These are phyloP conservation scores for Chalciporus chontae DNA, from an alignment of 768 basidiomycete species.

Conservation along the genomic window DNA sequence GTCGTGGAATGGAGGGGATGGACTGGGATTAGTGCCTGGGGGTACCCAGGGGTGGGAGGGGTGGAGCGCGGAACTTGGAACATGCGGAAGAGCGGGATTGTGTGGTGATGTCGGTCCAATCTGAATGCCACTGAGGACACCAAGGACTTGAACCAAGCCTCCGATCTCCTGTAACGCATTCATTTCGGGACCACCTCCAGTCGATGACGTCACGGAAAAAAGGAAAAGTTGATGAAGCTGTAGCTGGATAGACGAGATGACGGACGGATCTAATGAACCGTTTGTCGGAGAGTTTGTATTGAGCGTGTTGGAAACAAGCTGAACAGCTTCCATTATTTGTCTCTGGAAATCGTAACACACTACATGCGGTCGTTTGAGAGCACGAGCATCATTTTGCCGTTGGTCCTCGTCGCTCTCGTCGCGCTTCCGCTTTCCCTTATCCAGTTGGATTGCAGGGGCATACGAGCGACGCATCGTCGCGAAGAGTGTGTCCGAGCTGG, in stretches of 20 bases:
- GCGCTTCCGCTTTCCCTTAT: slow-evolving; percentile 75
- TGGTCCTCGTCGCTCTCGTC: slow-evolving; percentile 42
- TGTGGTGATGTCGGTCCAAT: slow-evolving; percentile 44
- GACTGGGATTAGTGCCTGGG: slow-evolving; percentile 16
- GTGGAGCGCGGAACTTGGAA: slow-evolving; percentile 32
- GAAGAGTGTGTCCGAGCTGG: slow-evolving; percentile 64
- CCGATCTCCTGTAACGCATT: slow-evolving; percentile 69
- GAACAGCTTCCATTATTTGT: slow-evolving; percentile 60
- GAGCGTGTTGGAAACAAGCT: slow-evolving; percentile 51
- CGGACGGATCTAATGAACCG: slow-evolving; percentile 48
- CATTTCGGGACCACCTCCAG: slow-evolving; percentile 48
- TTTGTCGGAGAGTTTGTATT: slow-evolving; percentile 32
- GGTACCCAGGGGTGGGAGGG: slow-evolving; percentile 31
- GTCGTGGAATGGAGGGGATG: slow-evolving; percentile 37
- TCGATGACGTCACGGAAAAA: slow-evolving; percentile 70
- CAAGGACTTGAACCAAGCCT: slow-evolving; percentile 79
- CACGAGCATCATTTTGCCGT: slow-evolving; percentile 25
- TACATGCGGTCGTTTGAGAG: slow-evolving; percentile 45
- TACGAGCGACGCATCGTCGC: slow-evolving; percentile 61
- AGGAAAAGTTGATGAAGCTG: slow-evolving; percentile 76
- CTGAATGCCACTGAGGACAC: slow-evolving; percentile 74
- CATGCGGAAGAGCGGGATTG: slow-evolving; percentile 22
- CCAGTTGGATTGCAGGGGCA: slow-evolving; percentile 56
- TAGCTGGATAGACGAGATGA: slow-evolving; percentile 68
- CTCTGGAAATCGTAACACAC: slow-evolving; percentile 47